Conservation (phyloP, 2,329 filamentous ascomycete species). For the Claviceps africana region DNA sequence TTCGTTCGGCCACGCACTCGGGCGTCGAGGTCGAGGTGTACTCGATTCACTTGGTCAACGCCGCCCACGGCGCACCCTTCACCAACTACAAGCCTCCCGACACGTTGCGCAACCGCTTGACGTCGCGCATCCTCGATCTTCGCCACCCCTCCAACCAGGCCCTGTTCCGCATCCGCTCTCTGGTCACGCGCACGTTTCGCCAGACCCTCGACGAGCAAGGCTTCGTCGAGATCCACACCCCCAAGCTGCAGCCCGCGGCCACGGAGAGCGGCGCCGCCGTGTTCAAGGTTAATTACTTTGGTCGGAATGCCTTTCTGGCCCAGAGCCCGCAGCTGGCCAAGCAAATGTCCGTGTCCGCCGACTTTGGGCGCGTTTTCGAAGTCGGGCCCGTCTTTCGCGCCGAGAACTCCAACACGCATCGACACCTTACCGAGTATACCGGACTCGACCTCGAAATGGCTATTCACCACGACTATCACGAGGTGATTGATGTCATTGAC, state of each 20-base stretch:
- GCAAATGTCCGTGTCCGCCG: conserved; percentile 81
- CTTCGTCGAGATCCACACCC: conserved; percentile 89
- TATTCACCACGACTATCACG: conserved; percentile 78
- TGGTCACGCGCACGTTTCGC: conserved; percentile 68
- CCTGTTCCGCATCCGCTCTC: conserved; percentile 76
- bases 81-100: conserved; percentile 52
- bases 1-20: conserved; percentile 63
- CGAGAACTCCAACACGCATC: conserved; percentile 90
- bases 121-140: conserved; percentile 70
- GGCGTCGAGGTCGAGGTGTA: conserved; percentile 61
- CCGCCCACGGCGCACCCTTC: conserved; percentile 33
- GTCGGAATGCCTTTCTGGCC: conserved; percentile 70
- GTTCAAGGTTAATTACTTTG: conserved; percentile 87
- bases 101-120: conserved; percentile 51
- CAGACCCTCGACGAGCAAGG: conserved; percentile 56
- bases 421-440: conserved; percentile 88
- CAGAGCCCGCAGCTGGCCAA: conserved; percentile 88
- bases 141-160: conserved; percentile 76
- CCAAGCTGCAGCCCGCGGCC: conserved; percentile 78
- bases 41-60: conserved; percentile 36
- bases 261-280: conserved; percentile 87
- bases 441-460: conserved; percentile 89
- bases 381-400: conserved; percentile 63
- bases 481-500: conserved; percentile 69
- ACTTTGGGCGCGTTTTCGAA: conserved; percentile 82